Conservation (phyloP, 2,329 filamentous ascomycete genomes). For the Pseudogymnoascus sp. region DNA sequence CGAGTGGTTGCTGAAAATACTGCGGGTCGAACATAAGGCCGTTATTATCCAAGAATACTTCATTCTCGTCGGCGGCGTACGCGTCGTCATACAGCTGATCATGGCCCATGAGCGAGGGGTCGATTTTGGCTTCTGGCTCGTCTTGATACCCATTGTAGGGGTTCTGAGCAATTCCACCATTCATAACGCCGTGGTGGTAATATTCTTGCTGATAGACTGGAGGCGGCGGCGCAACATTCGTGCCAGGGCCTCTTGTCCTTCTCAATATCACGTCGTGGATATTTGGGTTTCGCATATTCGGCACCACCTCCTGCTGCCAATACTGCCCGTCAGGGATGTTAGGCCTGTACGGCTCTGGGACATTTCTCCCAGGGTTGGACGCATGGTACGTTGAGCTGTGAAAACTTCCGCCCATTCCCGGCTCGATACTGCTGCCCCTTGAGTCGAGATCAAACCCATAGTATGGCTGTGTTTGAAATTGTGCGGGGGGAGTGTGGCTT, state of each 20-base stretch:
- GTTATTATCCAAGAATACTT: slow-evolving; percentile 20
- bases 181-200: slow-evolving; percentile 11
- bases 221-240: slow-evolving; percentile 28
- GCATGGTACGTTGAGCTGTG: slow-evolving; percentile 44
- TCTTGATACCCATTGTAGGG: background rate
- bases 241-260: slow-evolving; percentile 30
- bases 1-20: slow-evolving; percentile 11
- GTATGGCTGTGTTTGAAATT: slow-evolving; percentile 2
- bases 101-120: slow-evolving; percentile 24
- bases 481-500: slow-evolving; percentile 22
- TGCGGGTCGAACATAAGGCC: slow-evolving; percentile 18
- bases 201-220: slow-evolving; percentile 28
- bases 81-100: slow-evolving; percentile 17
- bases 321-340: slow-evolving; percentile 41
- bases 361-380: slow-evolving; percentile 42
- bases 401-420: slow-evolving; percentile 24
- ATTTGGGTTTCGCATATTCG: slow-evolving; percentile 17
- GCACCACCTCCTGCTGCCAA: slow-evolving; percentile 35
- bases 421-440: slow-evolving; percentile 25
- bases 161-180: background rate
- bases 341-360: slow-evolving; percentile 37
- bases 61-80: slow-evolving; percentile 17
- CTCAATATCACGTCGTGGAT: slow-evolving; percentile 39
- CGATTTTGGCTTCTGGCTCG: slow-evolving; percentile 23
- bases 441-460: slow-evolving; percentile 21